phyloP scores from a whole-genome alignment of 1,284 basidiomycete species.

The Wolfiporia cocos region DNA sequence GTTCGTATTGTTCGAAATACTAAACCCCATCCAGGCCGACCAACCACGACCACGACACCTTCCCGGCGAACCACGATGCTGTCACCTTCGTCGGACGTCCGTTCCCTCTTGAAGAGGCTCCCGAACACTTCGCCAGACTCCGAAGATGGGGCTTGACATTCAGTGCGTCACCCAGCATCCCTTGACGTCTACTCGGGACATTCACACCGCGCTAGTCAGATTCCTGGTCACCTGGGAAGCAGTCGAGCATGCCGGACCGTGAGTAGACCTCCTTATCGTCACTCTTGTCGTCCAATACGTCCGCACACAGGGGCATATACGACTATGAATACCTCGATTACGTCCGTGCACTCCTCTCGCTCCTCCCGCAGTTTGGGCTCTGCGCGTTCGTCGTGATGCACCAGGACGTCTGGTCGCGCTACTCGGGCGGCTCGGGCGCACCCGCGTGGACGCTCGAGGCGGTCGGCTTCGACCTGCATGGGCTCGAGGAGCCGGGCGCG shows the following conservation, averaged over 20 bases:
- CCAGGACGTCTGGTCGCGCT: slow-evolving; percentile 95
- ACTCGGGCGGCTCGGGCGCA: slow-evolving; percentile 88
- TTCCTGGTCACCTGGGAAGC: slow-evolving; percentile 97
- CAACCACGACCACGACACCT: slow-evolving; percentile 55
- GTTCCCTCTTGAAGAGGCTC: slow-evolving; percentile 80
- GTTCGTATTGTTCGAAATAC: neutral
- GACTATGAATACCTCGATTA: slow-evolving; percentile 85
- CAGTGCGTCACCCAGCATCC: slow-evolving; percentile 47
- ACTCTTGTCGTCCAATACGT: neutral
- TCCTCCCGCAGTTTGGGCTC: slow-evolving; percentile 81
- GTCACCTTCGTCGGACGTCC: slow-evolving; percentile 81
- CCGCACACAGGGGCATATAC: slow-evolving; percentile 59
- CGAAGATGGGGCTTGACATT: slow-evolving; percentile 85
- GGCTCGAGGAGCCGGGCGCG: slow-evolving; percentile 74
- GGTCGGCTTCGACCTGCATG: slow-evolving; percentile 74
- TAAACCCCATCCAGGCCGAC: slow-evolving; percentile 34
- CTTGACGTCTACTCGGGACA: no score
- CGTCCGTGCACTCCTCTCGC: slow-evolving; percentile 61
- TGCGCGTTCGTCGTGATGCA: slow-evolving; percentile 80
- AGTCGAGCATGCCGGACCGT: slow-evolving; percentile 88
- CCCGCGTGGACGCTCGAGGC: slow-evolving; percentile 87
- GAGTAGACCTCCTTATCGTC: slow-evolving; percentile 29
- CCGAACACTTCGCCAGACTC: slow-evolving; percentile 74
- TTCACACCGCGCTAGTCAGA: slow-evolving; percentile 46
- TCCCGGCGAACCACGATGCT: slow-evolving; percentile 52